Conservation (phyloP, 805 yeast genomes). For the Isabelozyma rhagii region DNA sequence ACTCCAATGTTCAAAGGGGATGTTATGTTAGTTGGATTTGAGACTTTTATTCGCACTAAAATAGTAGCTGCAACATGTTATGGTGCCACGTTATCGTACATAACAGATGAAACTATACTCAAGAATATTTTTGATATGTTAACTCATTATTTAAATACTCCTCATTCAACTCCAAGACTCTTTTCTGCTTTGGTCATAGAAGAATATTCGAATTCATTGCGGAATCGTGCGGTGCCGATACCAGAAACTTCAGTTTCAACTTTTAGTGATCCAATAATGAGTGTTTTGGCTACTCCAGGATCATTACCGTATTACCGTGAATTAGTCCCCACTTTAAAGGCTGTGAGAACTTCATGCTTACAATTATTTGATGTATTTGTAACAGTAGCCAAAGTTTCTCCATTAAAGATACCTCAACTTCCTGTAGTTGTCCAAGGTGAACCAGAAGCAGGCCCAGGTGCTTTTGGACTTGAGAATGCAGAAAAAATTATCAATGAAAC, state of each 20-base stretch:
- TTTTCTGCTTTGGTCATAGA: conserved; percentile 66
- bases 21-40: conserved; percentile 76
- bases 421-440: conserved; percentile 95
- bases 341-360: conserved; percentile 83
- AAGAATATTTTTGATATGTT: conserved; percentile 35
- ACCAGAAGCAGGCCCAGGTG: conserved; percentile 88
- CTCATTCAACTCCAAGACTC: conserved; percentile 80
- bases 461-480: conserved; percentile 79
- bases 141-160: conserved; percentile 46
- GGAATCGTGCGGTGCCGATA: conserved; percentile 11
- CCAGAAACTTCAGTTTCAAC: conserved; percentile 13
- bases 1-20: conserved; percentile 92
- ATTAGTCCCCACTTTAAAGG: conserved; percentile 78
- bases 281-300: conserved; percentile 41
- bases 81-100: conserved; percentile 60
- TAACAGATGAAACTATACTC: conserved; percentile 38
- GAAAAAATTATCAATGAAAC: conserved; percentile 62
- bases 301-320: conserved; percentile 66
- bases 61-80: conserved; percentile 71
- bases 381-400: conserved; percentile 70
- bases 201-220: conserved; percentile 51
- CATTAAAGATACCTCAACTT: conserved; percentile 69
- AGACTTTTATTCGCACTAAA: conserved; percentile 71
- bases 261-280: conserved; percentile 26
- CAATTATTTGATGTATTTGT: conserved; percentile 76